Evolutionary conservation across 352 stramenopile genomes (phyloP), one percentile per base, ranked within the genome.

Genomic region (Pythium rishiriense): DNA sequence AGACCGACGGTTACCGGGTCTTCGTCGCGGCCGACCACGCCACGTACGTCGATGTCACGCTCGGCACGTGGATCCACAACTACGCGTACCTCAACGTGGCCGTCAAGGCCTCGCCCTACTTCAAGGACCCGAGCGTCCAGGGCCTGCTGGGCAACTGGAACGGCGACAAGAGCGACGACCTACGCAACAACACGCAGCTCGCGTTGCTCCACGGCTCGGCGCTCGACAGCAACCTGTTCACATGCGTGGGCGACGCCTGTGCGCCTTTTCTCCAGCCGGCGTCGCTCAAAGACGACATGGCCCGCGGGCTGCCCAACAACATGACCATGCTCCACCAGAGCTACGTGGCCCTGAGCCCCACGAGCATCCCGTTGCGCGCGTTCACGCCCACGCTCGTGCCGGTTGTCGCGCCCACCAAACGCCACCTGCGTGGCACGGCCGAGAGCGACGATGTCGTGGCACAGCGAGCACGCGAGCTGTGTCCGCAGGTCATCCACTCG

Each of bases 141-240:
- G 72, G 72, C 1, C 46, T 78, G 29, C 35, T 78, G 37, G 64
- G 68, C 42, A 75, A 75, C 62, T 73, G 72, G 64, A 75, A 75
- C 52, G 65, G 56, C 17, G 58, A 69, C 10, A 58, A 55, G 25
- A 52, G 17, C 2, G 68, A 75, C 37, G 72, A 78, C 17, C 6
- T 73, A 22, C 66, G 45, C 45, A 37, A 78, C 29, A 69, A 59
- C 29, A 28, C 29, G 4, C 25, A 57, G 22, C 50, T 78, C 29
- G 64, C 43, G 3, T 5, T 43, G 49, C 55, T 72, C n/a, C 64
- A 75, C 46, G 56, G 60, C 22, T 31, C 66, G 4, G 39, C 15
- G 12, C 55, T 74, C 17, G 41, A 35, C 3, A 42, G 60, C 45
- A 78, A 73, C 29, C 57, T 78, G 17, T 74, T 78, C 29, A 76